These are phyloP conservation scores for Lactifluus rugatus DNA, from an alignment of 768 basidiomycete genomes.

Conservation along the genomic window DNA sequence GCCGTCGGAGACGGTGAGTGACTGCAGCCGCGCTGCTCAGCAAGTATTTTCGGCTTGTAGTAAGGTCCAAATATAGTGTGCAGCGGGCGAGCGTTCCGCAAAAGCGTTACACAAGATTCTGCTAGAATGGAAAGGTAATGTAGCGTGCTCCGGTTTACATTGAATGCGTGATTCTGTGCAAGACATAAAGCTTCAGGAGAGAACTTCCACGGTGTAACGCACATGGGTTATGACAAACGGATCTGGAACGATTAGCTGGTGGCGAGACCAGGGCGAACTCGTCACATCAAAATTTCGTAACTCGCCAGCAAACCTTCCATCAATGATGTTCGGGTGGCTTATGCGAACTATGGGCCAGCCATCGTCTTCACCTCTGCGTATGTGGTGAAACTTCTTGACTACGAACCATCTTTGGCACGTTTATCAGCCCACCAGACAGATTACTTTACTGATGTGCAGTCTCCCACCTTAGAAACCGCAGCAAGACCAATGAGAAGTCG, in stretches of 20 bases:
- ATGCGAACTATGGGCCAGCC: constrained; percentile 12
- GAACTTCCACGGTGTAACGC: neutral
- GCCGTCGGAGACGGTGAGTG: neutral
- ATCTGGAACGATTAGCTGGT: constrained; percentile 19
- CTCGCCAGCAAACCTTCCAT: neutral
- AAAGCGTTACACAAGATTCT: constrained; percentile 8
- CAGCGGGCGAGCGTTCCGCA: constrained; percentile 1
- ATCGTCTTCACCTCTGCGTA: neutral
- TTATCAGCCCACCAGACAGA: neutral
- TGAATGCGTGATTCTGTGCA: constrained; percentile 18
- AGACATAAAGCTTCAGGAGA: neutral
- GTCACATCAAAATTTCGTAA: constrained; percentile 2
- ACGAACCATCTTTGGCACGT: constrained; percentile 11
- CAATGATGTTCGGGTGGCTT: neutral
- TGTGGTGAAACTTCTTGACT: constrained; percentile 8
- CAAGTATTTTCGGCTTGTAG: neutral
- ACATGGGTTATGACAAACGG: constrained; percentile 17
- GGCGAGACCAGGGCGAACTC: constrained; percentile 10
- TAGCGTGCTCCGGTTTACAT: constrained; percentile 12
- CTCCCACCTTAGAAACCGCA: constrained; percentile 16
- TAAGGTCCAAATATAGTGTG: constrained; percentile 15
- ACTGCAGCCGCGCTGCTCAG: constrained; percentile 2
- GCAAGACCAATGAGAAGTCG: constrained; percentile 6
- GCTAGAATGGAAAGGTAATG: constrained; percentile 12
- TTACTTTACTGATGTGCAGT: neutral